Percentiles rank a stretch among this genome's conserved stretches.
Evolutionary conservation across 495 filamentous ascomycete species (phyloP).

Genomic region (Neurospora sp.): DNA sequence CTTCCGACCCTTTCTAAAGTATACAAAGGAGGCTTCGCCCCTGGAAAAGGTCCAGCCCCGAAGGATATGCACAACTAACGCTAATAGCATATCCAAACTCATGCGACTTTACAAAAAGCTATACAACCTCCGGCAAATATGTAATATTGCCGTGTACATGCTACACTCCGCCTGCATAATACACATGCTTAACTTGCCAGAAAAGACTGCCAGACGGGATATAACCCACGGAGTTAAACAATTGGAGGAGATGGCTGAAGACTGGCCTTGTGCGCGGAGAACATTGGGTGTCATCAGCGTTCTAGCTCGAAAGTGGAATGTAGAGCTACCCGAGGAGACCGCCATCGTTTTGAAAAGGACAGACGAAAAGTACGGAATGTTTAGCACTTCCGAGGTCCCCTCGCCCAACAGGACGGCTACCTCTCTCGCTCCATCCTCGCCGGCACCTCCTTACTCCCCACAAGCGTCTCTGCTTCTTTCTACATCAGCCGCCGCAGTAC

Average conservation of each 20-base stretch:
- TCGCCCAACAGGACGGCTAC: conserved; percentile 27
- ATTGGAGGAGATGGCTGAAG: conserved; percentile 91
- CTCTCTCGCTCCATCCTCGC: conserved; percentile 17
- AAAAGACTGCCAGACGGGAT: conserved; percentile 80
- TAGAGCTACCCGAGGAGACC: conserved; percentile 80
- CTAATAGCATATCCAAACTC: conserved; percentile 78
- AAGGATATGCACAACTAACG: conserved; percentile 81
- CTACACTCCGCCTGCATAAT: conserved; percentile 88
- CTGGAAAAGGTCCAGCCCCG: conserved; percentile 82
- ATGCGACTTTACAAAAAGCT: conserved; percentile 87
- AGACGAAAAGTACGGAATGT: conserved; percentile 43
- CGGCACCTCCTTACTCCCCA: conserved; percentile 14
- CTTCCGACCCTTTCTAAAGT: conserved; percentile 93
- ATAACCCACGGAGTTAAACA: conserved; percentile 84
- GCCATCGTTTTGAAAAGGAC: conserved; percentile 56
- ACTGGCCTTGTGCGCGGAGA: conserved; percentile 82
- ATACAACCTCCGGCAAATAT: conserved; percentile 85
- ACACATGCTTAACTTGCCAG: conserved; percentile 84
- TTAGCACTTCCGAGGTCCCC: conserved; percentile 47
- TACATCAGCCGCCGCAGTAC: conserved; percentile 3
- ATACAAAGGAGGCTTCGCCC: conserved; percentile 67
- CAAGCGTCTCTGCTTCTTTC: background rate
- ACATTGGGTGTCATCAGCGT: conserved; percentile 78
- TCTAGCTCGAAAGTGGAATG: conserved; percentile 78
- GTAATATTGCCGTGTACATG: conserved; percentile 93